These are phyloP conservation scores for Leccinum insolens DNA, from an alignment of 1,284 basidiomycete species.

Conservation along the genomic window DNA sequence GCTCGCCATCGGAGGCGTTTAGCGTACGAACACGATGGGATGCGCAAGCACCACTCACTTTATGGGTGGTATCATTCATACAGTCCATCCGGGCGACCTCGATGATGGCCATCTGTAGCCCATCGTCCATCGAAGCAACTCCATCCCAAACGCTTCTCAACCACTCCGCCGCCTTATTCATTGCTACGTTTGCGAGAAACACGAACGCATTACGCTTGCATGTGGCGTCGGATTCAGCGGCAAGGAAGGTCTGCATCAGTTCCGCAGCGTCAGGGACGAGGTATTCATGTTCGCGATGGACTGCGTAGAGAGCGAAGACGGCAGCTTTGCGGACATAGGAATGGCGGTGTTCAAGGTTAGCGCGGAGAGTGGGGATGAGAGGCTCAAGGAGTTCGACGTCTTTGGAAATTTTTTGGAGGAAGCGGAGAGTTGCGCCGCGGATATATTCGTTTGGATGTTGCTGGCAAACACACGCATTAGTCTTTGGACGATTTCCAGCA, in stretches of 20 bases:
- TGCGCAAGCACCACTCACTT: constrained; percentile 51
- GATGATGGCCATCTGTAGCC: constrained; percentile 95
- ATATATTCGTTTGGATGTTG: constrained; percentile 99
- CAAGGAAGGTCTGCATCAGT: constrained; percentile 95
- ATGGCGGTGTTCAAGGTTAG: constrained; percentile 97
- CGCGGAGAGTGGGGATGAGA: constrained; percentile 89
- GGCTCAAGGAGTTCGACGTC: constrained; percentile 97
- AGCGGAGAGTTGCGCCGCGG: constrained; percentile 94
- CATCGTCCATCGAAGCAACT: constrained; percentile 86
- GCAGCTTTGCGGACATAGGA: constrained; percentile 99
- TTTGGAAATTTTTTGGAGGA: constrained; percentile 94
- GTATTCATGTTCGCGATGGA: constrained; percentile 93
- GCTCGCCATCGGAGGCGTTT: constrained; percentile 2
- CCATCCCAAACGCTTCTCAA: constrained; percentile 86
- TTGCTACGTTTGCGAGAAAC: constrained; percentile 88
- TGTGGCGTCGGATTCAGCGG: constrained; percentile 95
- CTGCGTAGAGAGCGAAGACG: constrained; percentile 94
- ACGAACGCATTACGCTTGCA: constrained; percentile 99
- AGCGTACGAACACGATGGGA: constrained; percentile 16
- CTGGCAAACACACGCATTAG: constrained; percentile 39
- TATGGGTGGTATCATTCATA: constrained; percentile 79
- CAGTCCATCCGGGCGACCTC: constrained; percentile 95
- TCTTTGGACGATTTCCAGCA: not conserved
- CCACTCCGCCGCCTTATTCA: constrained; percentile 92
- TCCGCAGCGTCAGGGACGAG: constrained; percentile 98